Percentiles rank a stretch among this genome's conserved stretches.
Conservation (phyloP, 345 rosid genomes). For the Boechera retrofracta region DNA sequence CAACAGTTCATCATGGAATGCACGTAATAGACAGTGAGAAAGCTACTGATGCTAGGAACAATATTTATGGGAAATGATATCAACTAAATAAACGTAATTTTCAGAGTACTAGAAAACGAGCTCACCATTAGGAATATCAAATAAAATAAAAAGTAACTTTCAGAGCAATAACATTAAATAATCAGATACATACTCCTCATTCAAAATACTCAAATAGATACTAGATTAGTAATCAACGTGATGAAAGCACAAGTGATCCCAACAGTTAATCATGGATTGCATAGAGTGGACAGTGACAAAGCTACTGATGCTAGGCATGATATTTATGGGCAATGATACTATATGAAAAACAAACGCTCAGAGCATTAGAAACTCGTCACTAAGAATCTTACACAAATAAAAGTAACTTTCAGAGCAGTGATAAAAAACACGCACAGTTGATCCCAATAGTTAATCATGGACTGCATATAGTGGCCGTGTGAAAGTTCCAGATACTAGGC, state of each 20-base stretch:
- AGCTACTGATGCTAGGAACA: slow-evolving; percentile 16
- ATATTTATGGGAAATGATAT: slow-evolving; percentile 3
- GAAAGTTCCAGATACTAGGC: slow-evolving; percentile 22
- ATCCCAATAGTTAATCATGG: background rate
- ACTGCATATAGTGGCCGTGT: background rate
- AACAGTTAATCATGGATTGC: slow-evolving; percentile 18
- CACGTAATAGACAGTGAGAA: slow-evolving; percentile 16
- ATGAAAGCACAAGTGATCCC: slow-evolving; percentile 17
- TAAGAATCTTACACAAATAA: background rate
- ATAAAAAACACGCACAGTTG: background rate
- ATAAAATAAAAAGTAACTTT: background rate
- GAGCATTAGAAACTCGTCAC: slow-evolving; percentile 1
- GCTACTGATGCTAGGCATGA: slow-evolving; percentile 5
- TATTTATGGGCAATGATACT: background rate
- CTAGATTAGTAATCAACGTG: background rate
- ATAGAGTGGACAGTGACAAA: slow-evolving; percentile 23
- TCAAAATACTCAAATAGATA: background rate
- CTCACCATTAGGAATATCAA: background rate
- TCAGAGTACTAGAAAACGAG: slow-evolving; percentile 2
- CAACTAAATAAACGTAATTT: slow-evolving; percentile 12
- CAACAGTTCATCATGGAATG: slow-evolving; percentile 24
- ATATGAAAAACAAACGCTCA: background rate
- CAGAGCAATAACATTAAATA: background rate
- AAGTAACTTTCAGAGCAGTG: slow-evolving; percentile 13
- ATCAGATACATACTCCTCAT: slow-evolving; percentile 25